These are phyloP conservation scores for Phaeotremella fagi DNA, from an alignment of 768 basidiomycete genomes.

Conservation along the genomic window DNA sequence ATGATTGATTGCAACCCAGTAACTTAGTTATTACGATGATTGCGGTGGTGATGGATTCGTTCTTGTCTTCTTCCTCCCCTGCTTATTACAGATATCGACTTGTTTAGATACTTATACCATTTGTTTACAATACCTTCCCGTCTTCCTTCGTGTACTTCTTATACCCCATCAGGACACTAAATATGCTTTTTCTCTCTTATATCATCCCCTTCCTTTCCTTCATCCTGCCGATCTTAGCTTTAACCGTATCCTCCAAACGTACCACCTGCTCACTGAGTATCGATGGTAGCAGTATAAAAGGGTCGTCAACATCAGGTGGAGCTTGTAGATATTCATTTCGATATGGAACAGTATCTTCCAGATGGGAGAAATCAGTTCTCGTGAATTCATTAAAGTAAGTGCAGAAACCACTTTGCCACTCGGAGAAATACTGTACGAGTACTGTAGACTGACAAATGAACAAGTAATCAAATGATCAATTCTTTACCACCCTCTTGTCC, in stretches of 20 bases:
- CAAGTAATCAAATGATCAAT: conserved; percentile 38
- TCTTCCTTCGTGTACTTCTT: too few relatives aligned
- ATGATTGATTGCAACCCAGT: too few relatives aligned
- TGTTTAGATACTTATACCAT: too few relatives aligned
- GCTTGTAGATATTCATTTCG: not conserved
- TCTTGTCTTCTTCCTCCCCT: too few relatives aligned
- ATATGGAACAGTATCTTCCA: not conserved
- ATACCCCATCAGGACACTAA: too few relatives aligned
- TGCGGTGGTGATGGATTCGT: too few relatives aligned
- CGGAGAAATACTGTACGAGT: not conserved
- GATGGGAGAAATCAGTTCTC: not conserved
- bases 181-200: too few relatives aligned
- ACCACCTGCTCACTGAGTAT: not conserved
- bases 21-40: too few relatives aligned
- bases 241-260: not conserved
- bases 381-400: not conserved
- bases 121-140: too few relatives aligned
- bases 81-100: too few relatives aligned
- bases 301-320: not conserved
- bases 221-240: too few relatives aligned
- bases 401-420: not conserved
- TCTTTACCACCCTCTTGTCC: conserved; percentile 67
- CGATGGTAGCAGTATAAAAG: not conserved
- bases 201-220: too few relatives aligned
- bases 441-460: conserved; percentile 46